phyloP scores from a whole-genome alignment of 306 rosid species.

The Vachellia pachyceras region DNA sequence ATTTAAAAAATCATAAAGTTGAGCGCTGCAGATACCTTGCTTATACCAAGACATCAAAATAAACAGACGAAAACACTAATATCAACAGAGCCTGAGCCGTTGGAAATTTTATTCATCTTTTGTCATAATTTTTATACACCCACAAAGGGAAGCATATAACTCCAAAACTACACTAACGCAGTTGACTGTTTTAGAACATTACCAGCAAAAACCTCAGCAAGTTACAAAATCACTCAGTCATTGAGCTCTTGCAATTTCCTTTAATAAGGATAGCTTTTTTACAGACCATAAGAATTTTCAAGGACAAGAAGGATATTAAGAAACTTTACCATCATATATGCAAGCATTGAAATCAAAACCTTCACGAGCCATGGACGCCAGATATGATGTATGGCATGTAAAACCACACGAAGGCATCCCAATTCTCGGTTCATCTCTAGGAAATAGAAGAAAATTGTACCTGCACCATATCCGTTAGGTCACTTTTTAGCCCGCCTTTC shows the following conservation, averaged over 20 bases:
- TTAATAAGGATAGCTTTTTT: not conserved
- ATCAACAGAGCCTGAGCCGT: not conserved
- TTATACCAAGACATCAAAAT: not conserved
- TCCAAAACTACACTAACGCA: not conserved
- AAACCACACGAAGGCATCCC: conserved; percentile 91
- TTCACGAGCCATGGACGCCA: conserved; percentile 73
- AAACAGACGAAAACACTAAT: not conserved
- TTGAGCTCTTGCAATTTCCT: not conserved
- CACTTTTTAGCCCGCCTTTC: not conserved
- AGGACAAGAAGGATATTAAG: not conserved
- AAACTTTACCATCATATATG: conserved; percentile 69
- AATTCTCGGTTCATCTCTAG: conserved; percentile 75
- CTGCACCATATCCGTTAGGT: conserved; percentile 52
- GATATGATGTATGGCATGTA: conserved; percentile 69
- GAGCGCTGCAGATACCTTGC: not conserved
- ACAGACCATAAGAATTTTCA: not conserved
- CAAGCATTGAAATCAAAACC: conserved; percentile 92
- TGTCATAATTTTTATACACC: not conserved
- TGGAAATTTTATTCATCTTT: not conserved
- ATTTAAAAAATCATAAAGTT: too few relatives aligned
- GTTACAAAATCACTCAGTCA: not conserved
- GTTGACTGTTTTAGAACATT: not conserved
- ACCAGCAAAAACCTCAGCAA: not conserved
- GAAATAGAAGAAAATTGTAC: conserved; percentile 82
- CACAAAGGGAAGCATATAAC: not conserved